These are phyloP conservation scores for Dendrocalamus latiflorus DNA, from an alignment of 202 grass and related monocot genomes.

Conservation along the genomic window DNA sequence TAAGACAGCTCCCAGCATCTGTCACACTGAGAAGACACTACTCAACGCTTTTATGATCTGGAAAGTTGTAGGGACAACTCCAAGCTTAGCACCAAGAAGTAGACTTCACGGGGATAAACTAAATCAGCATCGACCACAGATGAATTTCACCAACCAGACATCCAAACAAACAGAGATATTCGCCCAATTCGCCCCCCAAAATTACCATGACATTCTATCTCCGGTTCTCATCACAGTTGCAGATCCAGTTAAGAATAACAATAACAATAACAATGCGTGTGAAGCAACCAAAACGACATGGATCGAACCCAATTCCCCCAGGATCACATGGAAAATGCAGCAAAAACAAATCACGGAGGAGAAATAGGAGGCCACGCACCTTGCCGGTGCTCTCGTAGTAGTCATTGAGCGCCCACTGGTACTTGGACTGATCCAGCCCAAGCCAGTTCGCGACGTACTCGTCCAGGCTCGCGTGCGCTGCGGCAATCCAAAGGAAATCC, in stretches of 20 bases:
- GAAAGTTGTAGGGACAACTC: conserved; percentile 6
- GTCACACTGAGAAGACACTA: neutral
- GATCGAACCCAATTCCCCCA: neutral
- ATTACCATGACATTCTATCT: neutral
- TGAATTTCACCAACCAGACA: conserved; percentile 11
- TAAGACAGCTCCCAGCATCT: conserved; percentile 23
- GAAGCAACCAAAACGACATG: neutral
- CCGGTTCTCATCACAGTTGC: neutral
- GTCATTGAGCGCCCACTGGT: conserved; percentile 96
- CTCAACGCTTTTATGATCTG: neutral
- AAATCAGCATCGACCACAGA: neutral
- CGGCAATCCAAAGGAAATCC: neutral
- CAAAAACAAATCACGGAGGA: neutral
- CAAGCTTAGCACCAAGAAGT: neutral
- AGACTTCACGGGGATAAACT: neutral
- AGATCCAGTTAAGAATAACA: conserved; percentile 50
- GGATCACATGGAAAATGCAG: neutral
- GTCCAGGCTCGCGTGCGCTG: conserved; percentile 88
- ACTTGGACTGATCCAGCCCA: conserved; percentile 92
- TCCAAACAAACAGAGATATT: neutral
- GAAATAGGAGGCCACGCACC: conserved; percentile 40
- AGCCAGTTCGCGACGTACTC: conserved; percentile 90
- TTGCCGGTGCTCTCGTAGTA: conserved; percentile 83
- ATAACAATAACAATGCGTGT: neutral
- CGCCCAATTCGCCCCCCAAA: neutral